These are phyloP conservation scores for Collariella sp. DNA, from an alignment of 495 filamentous ascomycete species.

Conservation along the genomic window DNA sequence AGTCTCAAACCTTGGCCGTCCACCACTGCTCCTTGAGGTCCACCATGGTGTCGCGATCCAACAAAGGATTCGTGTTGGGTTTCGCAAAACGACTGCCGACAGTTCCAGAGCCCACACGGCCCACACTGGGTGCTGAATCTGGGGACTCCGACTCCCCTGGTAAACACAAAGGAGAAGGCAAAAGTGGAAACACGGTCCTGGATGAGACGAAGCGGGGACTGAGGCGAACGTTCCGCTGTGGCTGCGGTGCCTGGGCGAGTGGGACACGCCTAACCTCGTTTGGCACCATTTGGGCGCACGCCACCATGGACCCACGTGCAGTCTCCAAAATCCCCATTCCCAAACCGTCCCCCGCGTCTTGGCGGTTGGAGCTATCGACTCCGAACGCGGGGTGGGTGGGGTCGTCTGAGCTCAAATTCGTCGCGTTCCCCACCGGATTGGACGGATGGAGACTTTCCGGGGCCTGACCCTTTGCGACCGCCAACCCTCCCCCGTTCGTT, in stretches of 20 bases:
- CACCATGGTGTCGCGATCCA: no score
- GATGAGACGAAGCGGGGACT: no score
- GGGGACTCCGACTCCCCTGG: no score
- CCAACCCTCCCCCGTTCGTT: not conserved
- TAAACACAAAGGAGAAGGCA: no score
- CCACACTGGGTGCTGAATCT: no score
- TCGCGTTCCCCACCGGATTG: not conserved
- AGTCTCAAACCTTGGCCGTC: no score
- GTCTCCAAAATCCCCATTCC: not conserved
- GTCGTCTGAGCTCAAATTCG: not conserved
- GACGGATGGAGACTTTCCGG: not conserved
- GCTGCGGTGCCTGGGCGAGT: not conserved
- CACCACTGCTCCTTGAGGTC: no score
- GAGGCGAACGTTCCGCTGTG: no score
- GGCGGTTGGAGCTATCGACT: not conserved
- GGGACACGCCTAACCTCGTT: not conserved
- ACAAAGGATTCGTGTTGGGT: no score
- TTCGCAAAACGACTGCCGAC: no score
- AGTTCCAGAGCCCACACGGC: no score
- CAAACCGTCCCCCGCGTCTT: not conserved
- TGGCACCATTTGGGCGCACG: not conserved
- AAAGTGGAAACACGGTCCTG: no score
- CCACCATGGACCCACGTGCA: not conserved
- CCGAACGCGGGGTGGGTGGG: not conserved
- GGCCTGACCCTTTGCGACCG: not conserved